These are phyloP conservation scores for Eremothecium sinecaudum DNA, from an alignment of 1,139 yeast genomes.

Conservation along the genomic window DNA sequence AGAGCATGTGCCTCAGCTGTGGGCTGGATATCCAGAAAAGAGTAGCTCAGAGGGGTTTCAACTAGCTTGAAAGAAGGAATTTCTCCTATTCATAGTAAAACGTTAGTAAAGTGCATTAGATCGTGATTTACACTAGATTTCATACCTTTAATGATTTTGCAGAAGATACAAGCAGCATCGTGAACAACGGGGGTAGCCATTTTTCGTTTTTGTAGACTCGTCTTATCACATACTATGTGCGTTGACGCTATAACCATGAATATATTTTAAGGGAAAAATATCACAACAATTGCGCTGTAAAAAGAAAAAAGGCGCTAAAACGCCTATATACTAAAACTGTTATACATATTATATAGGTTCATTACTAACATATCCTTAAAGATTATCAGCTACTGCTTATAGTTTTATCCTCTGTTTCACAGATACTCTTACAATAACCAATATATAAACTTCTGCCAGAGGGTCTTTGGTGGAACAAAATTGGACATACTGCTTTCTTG, in stretches of 20 bases:
- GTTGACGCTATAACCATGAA: too few relatives aligned
- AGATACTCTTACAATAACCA: conserved; percentile 17
- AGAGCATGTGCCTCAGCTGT: conserved; percentile 80
- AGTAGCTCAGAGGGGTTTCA: conserved; percentile 69
- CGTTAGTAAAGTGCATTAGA: neutral
- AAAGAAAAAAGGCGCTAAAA: too few relatives aligned
- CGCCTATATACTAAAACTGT: too few relatives aligned
- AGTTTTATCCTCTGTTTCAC: too few relatives aligned
- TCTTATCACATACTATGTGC: too few relatives aligned
- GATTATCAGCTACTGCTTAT: too few relatives aligned
- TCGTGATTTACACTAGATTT: conserved; percentile 7
- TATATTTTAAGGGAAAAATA: neutral
- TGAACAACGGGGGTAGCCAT: conserved; percentile 19
- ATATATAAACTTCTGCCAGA: conserved; percentile 20
- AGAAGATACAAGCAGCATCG: conserved; percentile 66
- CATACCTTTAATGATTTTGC: conserved; percentile 79
- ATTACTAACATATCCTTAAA: too few relatives aligned
- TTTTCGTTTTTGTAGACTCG: neutral
- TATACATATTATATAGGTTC: too few relatives aligned
- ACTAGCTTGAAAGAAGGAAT: conserved; percentile 83
- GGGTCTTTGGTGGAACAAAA: conserved; percentile 13
- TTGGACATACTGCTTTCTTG: conserved; percentile 21
- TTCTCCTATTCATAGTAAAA: conserved; percentile 43
- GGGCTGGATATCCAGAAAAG: conserved; percentile 90
- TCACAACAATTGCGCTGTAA: neutral